A percentile compares a stretch with the other conserved stretches of the same genome.
These are phyloP conservation scores for Myrmaecium sp. DNA, from an alignment of 2,329 filamentous ascomycete species.

Conservation along the genomic window DNA sequence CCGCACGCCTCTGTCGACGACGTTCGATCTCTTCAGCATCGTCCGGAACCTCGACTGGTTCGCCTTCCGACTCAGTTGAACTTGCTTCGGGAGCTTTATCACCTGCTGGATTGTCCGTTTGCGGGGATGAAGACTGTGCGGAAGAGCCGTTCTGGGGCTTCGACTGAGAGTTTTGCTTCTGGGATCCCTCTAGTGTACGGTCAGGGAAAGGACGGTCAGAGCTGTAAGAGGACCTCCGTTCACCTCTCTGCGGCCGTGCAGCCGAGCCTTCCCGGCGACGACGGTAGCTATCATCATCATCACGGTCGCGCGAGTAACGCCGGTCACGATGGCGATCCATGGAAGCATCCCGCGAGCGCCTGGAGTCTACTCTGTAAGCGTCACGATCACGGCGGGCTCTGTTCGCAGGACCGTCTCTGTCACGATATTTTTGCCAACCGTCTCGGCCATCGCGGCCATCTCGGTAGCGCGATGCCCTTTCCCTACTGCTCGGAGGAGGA, in stretches of 20 bases:
- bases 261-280: too few relatives aligned
- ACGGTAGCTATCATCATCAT: too few relatives aligned
- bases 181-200: too few relatives aligned
- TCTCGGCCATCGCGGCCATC: slow-evolving; percentile 18
- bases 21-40: slow-evolving; percentile 74
- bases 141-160: too few relatives aligned
- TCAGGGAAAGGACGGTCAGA: too few relatives aligned
- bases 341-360: slow-evolving; percentile 5
- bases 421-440: slow-evolving; percentile 1
- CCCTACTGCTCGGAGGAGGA: too few relatives aligned
- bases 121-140: slow-evolving; percentile 1
- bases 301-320: too few relatives aligned
- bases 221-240: slow-evolving; percentile 1
- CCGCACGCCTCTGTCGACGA: slow-evolving; percentile 67
- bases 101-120: not conserved
- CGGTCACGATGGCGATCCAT: not conserved
- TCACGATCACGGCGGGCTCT: slow-evolving; percentile 7
- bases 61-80: slow-evolving; percentile 18
- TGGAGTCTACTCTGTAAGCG: slow-evolving; percentile 1
- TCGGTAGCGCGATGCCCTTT: too few relatives aligned
- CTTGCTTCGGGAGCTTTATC: slow-evolving; percentile 29
- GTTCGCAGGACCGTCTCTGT: slow-evolving; percentile 3
- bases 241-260: too few relatives aligned
- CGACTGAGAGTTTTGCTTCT: too few relatives aligned
- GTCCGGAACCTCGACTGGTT: slow-evolving; percentile 27